Percentiles rank a stretch among this genome's conserved stretches.
Conservation (phyloP, 768 basidiomycete genomes). For the Pholiota conissans region DNA sequence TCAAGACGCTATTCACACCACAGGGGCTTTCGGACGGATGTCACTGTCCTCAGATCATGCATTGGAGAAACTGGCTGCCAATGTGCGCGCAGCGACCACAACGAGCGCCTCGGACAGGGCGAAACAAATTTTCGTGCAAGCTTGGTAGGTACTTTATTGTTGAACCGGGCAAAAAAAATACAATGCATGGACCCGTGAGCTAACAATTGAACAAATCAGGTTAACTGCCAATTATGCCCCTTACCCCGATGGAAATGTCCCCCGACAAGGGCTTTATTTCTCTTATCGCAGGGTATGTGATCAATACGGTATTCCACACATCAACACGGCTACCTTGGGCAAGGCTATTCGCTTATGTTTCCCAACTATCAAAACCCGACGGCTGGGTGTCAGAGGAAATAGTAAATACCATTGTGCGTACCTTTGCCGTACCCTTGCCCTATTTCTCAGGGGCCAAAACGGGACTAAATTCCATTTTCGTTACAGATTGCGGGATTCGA, state of each 20-base stretch:
- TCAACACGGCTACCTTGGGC: conserved; percentile 94
- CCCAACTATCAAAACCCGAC: conserved; percentile 92
- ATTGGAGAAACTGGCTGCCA: conserved; percentile 83
- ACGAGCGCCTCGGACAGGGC: conserved; percentile 90
- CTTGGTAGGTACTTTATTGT: conserved; percentile 60
- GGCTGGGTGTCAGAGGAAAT: conserved; percentile 90
- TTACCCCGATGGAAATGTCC: conserved; percentile 91
- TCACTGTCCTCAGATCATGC: conserved; percentile 73
- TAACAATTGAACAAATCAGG: conserved; percentile 42
- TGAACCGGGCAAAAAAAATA: not conserved
- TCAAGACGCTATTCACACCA: conserved; percentile 59
- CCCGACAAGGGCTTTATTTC: conserved; percentile 91
- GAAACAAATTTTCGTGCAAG: conserved; percentile 91
- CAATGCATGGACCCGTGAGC: conserved; percentile 16
- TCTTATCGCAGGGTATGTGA: conserved; percentile 91
- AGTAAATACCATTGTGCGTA: conserved; percentile 90
- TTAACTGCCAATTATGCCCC: conserved; percentile 87
- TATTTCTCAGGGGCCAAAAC: conserved; percentile 25
- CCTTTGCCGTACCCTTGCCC: no score
- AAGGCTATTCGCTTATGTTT: conserved; percentile 94
- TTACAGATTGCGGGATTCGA: conserved; percentile 85
- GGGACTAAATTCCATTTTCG: conserved; percentile 8
- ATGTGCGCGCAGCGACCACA: conserved; percentile 85
- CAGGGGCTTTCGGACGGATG: conserved; percentile 79
- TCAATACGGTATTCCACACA: conserved; percentile 90